These are phyloP conservation scores for Podila horticola DNA, from an alignment of 192 early-diverging fungal species.

Conservation along the genomic window DNA sequence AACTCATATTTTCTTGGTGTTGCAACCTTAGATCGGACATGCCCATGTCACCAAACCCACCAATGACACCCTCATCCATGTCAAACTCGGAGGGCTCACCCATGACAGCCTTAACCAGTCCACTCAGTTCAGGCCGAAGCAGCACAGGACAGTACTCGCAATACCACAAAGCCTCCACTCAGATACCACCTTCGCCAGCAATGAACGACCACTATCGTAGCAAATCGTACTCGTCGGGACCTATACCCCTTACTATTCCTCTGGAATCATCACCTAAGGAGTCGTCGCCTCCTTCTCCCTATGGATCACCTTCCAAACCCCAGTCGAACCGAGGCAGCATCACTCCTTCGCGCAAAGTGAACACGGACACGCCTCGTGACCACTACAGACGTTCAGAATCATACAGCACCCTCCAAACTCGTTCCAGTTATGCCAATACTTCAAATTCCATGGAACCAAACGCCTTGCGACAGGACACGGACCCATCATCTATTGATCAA, in stretches of 20 bases:
- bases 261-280: constrained; percentile 30
- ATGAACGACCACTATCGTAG: constrained; percentile 26
- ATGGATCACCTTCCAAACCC: constrained; percentile 21
- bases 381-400: constrained; percentile 42
- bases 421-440: constrained; percentile 7
- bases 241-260: constrained; percentile 35
- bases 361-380: constrained; percentile 13
- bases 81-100: constrained; percentile 44
- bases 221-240: constrained; percentile 48
- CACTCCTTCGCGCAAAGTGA: constrained; percentile 17
- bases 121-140: constrained; percentile 44
- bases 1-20: background rate
- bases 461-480: background rate
- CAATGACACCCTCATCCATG: constrained; percentile 45
- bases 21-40: constrained; percentile 31
- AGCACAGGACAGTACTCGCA: constrained; percentile 35
- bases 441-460: background rate
- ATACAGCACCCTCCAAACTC: constrained; percentile 25
- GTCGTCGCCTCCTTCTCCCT: constrained; percentile 8
- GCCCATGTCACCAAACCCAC: constrained; percentile 48
- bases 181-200: constrained; percentile 38
- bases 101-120: constrained; percentile 40
- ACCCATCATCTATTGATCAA: background rate
- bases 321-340: constrained; percentile 17
- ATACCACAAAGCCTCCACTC: constrained; percentile 17